These are phyloP conservation scores for Lolium perenne DNA, from an alignment of 176 grass and related monocot genomes.

Conservation along the genomic window DNA sequence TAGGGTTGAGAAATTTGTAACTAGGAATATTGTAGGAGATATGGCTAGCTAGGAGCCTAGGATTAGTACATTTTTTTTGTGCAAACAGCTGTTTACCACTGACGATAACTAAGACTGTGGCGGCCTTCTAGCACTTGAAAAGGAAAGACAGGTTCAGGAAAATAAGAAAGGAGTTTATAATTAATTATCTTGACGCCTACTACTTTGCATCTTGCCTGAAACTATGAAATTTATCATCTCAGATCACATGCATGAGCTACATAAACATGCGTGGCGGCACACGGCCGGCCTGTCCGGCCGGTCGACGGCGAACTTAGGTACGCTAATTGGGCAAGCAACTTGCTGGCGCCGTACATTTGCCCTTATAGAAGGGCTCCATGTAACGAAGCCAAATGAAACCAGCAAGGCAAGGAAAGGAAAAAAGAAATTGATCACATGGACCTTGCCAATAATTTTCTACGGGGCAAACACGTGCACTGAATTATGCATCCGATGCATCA, in stretches of 20 bases:
- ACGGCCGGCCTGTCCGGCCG: not conserved
- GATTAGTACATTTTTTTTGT: not conserved
- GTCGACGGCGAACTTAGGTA: not conserved
- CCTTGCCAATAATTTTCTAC: not conserved
- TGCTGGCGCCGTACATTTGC: not conserved
- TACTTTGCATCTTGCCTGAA: slow-evolving; percentile 18
- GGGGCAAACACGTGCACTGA: slow-evolving; percentile 5
- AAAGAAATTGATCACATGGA: not conserved
- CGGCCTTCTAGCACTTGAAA: slow-evolving; percentile 28
- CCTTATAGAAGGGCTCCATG: not conserved
- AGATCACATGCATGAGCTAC: not conserved
- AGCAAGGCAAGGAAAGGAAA: not conserved
- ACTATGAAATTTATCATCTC: not conserved
- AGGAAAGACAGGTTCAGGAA: not conserved
- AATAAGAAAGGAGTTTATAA: not conserved
- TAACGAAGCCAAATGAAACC: slow-evolving; percentile 16
- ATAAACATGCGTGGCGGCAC: not conserved
- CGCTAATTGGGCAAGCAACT: slow-evolving; percentile 17
- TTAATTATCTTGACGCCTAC: slow-evolving; percentile 1
- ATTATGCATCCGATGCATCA: not conserved
- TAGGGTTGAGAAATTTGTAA: slow-evolving; percentile 41
- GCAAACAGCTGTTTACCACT: slow-evolving; percentile 37
- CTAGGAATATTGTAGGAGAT: slow-evolving; percentile 53
- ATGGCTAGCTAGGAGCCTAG: not conserved
- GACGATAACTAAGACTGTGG: not conserved